Evolutionary conservation across 257 asterid genomes (phyloP).

Genomic region (Primulina tabacum): DNA sequence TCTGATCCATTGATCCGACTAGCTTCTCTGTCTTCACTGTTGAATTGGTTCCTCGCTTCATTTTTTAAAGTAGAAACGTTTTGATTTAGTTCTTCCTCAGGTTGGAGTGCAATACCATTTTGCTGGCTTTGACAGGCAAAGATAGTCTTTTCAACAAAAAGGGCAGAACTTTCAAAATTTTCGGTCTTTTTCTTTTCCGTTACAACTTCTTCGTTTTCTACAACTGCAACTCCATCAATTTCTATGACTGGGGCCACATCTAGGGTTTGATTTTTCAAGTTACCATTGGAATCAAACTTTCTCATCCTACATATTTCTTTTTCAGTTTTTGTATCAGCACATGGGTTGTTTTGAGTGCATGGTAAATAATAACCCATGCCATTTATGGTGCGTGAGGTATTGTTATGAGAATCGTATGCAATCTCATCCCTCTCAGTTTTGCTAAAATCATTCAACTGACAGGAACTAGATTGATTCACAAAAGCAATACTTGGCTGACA

Average conservation of each 20-base stretch:
- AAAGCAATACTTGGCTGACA: constrained; percentile 33
- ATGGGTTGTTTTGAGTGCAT: constrained; percentile 40
- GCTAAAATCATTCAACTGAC: constrained; percentile 49
- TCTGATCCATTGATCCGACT: constrained; percentile 38
- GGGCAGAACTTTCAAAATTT: constrained; percentile 35
- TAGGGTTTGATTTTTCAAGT: constrained; percentile 30
- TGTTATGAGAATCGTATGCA: constrained; percentile 34
- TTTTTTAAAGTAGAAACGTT: constrained; percentile 34
- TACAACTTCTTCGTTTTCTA: constrained; percentile 34
- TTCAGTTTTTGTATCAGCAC: constrained; percentile 42
- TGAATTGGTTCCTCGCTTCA: constrained; percentile 36
- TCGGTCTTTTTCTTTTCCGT: constrained; percentile 43
- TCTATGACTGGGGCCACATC: constrained; percentile 33
- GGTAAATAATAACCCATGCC: constrained; percentile 63
- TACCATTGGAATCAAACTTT: constrained; percentile 38
- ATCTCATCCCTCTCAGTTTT: constrained; percentile 31
- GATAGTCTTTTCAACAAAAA: constrained; percentile 29
- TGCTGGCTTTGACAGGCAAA: constrained; percentile 38
- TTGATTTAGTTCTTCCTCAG: constrained; percentile 37
- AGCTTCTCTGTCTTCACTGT: constrained; percentile 33
- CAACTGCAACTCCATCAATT: constrained; percentile 28
- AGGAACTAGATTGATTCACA: constrained; percentile 44
- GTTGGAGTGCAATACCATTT: constrained; percentile 34
- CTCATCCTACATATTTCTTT: constrained; percentile 34
- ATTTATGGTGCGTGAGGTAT: constrained; percentile 32